These are phyloP conservation scores for Nakaseomyces sp. DNA, from an alignment of 1,139 yeast species.

Conservation along the genomic window DNA sequence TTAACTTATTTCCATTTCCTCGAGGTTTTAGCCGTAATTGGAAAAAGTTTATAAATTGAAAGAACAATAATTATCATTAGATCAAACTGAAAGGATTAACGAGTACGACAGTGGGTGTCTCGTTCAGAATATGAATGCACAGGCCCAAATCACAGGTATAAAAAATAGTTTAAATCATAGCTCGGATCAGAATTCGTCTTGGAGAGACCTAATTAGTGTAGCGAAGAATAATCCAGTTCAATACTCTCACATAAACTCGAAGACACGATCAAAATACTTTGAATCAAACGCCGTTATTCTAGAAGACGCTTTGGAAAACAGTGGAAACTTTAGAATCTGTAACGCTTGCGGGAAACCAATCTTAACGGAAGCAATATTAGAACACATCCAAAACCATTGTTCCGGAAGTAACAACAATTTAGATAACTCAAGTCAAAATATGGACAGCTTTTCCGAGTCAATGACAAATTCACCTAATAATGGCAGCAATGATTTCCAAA, in stretches of 20 bases:
- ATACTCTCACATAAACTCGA: constrained; percentile 13
- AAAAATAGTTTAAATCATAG: constrained; percentile 13
- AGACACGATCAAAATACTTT: constrained; percentile 17
- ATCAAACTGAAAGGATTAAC: neutral
- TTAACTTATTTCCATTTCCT: too few species aligned
- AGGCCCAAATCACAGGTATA: constrained; percentile 18
- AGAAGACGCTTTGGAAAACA: constrained; percentile 38
- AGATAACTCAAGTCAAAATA: constrained; percentile 9
- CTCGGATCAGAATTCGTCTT: constrained; percentile 13
- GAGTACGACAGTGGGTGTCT: neutral
- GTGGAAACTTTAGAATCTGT: constrained; percentile 53
- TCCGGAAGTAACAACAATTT: constrained; percentile 27
- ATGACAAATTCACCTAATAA: constrained; percentile 3
- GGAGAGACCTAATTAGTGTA: constrained; percentile 21
- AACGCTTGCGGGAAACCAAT: constrained; percentile 59
- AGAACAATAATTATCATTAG: too few species aligned
- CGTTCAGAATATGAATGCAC: constrained; percentile 6
- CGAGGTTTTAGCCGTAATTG: too few species aligned
- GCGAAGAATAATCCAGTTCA: constrained; percentile 17
- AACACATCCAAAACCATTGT: constrained; percentile 37
- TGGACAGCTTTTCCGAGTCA: neutral
- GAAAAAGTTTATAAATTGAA: too few species aligned
- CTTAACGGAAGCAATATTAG: constrained; percentile 19
- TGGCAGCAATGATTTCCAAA: constrained; percentile 5
- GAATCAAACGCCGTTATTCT: constrained; percentile 22